Percentiles rank a stretch among this genome's conserved stretches.
phyloP scores from a whole-genome alignment of 176 grass and related monocot genomes.

The Oropetium thomaeum region DNA sequence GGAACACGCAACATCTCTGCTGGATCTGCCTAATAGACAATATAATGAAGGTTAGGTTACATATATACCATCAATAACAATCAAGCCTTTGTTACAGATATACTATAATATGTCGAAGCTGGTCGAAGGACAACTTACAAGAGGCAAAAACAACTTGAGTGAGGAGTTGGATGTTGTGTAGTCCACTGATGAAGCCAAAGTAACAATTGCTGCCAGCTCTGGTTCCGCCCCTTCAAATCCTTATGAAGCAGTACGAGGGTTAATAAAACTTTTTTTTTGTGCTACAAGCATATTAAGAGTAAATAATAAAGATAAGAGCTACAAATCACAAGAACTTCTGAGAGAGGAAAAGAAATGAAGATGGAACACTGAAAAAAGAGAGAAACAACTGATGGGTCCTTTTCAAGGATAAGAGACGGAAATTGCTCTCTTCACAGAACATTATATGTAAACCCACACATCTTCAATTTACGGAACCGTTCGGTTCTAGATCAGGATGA shows the following conservation, averaged over 20 bases:
- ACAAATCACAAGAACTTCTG: slow-evolving; percentile 12
- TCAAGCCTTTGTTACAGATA: slow-evolving; percentile 10
- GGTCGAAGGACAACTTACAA: slow-evolving; percentile 56
- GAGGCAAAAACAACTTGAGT: slow-evolving; percentile 81
- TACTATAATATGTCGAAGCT: slow-evolving; percentile 6
- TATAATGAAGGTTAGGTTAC: slow-evolving; percentile 27
- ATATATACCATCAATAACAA: slow-evolving; percentile 18
- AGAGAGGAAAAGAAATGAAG: slow-evolving; percentile 5
- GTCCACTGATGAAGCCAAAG: slow-evolving; percentile 89
- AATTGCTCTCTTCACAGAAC: not conserved
- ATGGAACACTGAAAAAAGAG: slow-evolving; percentile 13
- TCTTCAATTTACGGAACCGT: not conserved
- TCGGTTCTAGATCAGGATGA: not conserved
- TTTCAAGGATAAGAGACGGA: slow-evolving; percentile 4
- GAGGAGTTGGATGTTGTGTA: slow-evolving; percentile 95
- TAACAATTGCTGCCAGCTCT: slow-evolving; percentile 73
- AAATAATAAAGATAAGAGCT: slow-evolving; percentile 27
- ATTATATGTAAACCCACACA: not conserved
- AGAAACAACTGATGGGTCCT: not conserved
- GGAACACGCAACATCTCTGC: slow-evolving; percentile 74
- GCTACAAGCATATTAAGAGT: not conserved
- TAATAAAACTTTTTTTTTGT: not conserved
- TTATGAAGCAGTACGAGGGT: slow-evolving; percentile 37
- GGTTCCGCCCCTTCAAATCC: slow-evolving; percentile 52
- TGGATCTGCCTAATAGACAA: slow-evolving; percentile 75